A percentile compares a stretch with the other conserved stretches of the same genome.
Conservation (phyloP, 441 rosid genomes). For the Euphorbia corollata region DNA sequence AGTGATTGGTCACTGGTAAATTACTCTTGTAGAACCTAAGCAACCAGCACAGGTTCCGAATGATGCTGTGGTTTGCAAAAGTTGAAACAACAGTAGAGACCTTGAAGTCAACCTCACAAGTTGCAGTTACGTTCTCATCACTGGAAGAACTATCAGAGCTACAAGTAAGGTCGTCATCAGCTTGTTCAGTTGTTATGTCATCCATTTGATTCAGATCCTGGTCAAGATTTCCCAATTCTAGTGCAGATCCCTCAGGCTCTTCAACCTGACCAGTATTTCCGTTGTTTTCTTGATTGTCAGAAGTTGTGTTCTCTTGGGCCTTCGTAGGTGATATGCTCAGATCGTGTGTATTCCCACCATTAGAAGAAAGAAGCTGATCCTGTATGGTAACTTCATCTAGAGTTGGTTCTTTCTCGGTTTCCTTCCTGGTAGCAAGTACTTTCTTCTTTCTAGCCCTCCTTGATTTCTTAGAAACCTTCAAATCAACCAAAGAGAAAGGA, state of each 20-base stretch:
- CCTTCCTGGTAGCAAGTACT: constrained; percentile 30
- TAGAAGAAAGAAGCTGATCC: constrained; percentile 29
- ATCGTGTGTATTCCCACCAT: constrained; percentile 29
- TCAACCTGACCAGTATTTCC: constrained; percentile 25
- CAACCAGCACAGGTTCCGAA: constrained; percentile 90
- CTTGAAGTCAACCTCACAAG: constrained; percentile 87
- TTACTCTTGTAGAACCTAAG: constrained; percentile 79
- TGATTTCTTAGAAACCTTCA: constrained; percentile 79
- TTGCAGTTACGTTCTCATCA: constrained; percentile 51
- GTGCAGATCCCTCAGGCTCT: constrained; percentile 30
- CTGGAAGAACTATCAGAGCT: constrained; percentile 60
- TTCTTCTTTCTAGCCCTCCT: constrained; percentile 65
- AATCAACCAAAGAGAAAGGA: constrained; percentile 21
- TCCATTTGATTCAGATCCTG: constrained; percentile 30
- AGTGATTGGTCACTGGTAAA: constrained; percentile 53
- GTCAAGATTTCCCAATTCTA: constrained; percentile 29
- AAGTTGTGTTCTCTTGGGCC: constrained; percentile 27
- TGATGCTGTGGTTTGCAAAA: constrained; percentile 72
- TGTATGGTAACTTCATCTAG: constrained; percentile 33
- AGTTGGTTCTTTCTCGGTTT: constrained; percentile 34
- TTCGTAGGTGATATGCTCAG: constrained; percentile 22
- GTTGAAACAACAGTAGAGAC: constrained; percentile 72
- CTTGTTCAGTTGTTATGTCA: constrained; percentile 27
- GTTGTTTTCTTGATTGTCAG: constrained; percentile 30
- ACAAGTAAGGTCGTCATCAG: constrained; percentile 38